Percentiles rank a stretch among this genome's conserved stretches.
phyloP scores from a whole-genome alignment of 164 flowering plant species.

The Magnolia officinalis region DNA sequence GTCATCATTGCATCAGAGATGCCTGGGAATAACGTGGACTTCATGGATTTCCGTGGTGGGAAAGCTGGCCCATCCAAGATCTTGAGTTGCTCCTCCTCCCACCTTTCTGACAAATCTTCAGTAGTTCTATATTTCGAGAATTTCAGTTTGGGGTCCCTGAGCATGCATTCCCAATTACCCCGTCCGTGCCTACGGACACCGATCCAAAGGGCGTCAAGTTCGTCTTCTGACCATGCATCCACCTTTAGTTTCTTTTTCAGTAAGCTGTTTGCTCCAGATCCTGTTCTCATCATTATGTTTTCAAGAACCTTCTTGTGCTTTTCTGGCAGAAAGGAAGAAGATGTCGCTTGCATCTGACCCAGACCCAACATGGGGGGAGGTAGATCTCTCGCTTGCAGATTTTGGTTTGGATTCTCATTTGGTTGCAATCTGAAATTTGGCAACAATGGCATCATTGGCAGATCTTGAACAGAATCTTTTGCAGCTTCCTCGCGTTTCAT shows the following conservation, averaged over 20 bases:
- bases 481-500: slow-evolving; percentile 34
- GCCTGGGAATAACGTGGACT: slow-evolving; percentile 43
- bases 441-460: slow-evolving; percentile 56
- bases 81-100: slow-evolving; percentile 83
- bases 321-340: slow-evolving; percentile 60
- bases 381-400: slow-evolving; percentile 45
- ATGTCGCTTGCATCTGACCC: slow-evolving; percentile 50
- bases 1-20: slow-evolving; percentile 89
- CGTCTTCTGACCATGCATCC: slow-evolving; percentile 94
- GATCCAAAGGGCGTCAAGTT: slow-evolving; percentile 94
- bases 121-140: slow-evolving; percentile 63
- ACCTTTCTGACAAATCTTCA: slow-evolving; percentile 60
- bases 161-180: slow-evolving; percentile 88
- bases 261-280: slow-evolving; percentile 48
- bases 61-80: slow-evolving; percentile 45
- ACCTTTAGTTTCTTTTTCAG: slow-evolving; percentile 49
- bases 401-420: slow-evolving; percentile 37
- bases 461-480: slow-evolving; percentile 30
- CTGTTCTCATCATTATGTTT: slow-evolving; percentile 84
- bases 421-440: slow-evolving; percentile 57
- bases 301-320: slow-evolving; percentile 89
- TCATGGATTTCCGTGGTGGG: slow-evolving; percentile 31
- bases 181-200: slow-evolving; percentile 96
- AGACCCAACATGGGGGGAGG: slow-evolving; percentile 54
- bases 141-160: slow-evolving; percentile 73